Base-by-base conservation (phyloP, 148 eudicot species). In the Camellia granthamiana region DNA sequence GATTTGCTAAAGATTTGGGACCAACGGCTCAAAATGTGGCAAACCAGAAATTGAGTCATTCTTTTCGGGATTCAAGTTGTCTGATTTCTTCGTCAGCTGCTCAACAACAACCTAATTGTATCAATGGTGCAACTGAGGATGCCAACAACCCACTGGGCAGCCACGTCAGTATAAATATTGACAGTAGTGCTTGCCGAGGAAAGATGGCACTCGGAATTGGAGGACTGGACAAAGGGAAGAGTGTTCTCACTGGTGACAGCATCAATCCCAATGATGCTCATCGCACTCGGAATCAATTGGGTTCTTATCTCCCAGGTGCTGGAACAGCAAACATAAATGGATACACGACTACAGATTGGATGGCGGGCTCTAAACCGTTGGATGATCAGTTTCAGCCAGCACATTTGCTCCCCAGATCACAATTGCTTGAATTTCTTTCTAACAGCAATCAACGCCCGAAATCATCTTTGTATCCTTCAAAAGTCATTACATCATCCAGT, bases 11-110 rank as follows among this genome's bases (percentile, higher is more conserved):
- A 65, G 62, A 75, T 74, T 56, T 80, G 64, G 83, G 83, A 58
- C 78, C 83, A 13, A 30, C 58, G 15, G 84, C 76, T 70, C 69
- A 77, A 77, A 69, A 58, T 23, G 70, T 81, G 42, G 84, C 77
- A 4, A 72, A 10, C 42, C 43, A 44, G 55, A 74, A 80, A 44
- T 16, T 65, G 66, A 66, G 52, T 30, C 38, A 15, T 64, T 23
- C 47, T 41, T 43, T 30, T 30, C 38, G 38, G 38, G 63, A 54
- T 47, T 52, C 78, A 66, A 15, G 16, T 41, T 60, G 14, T 69
- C 56, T 19, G 59, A 59, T 43, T 43, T 69, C 75, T 7, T 69
- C 65, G 0, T 4, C 75, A 68, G 44, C 49, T 52, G 3, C 80
- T 38, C 80, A 68, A 6, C 63, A 23, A 3, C 42, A 0, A 11